A percentile compares a stretch with the other conserved stretches of the same genome.
Conservation (phyloP, 2,329 filamentous ascomycete species). For the Hymenoscyphus fraxineus region DNA sequence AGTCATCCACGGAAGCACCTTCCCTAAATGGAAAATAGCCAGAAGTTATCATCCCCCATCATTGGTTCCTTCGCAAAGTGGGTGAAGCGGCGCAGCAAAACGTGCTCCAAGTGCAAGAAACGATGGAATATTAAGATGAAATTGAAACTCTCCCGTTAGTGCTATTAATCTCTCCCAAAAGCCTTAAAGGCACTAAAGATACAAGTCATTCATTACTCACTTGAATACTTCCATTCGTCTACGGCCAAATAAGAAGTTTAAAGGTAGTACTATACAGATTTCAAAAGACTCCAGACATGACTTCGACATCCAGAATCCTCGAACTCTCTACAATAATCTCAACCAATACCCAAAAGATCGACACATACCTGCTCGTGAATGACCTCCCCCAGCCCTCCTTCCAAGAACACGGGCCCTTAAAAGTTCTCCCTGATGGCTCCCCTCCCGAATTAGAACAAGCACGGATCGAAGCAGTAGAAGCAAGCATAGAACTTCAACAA, state of each 20-base stretch:
- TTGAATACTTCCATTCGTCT: too few species aligned
- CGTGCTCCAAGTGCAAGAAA: not conserved
- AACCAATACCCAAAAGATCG: conserved; percentile 10
- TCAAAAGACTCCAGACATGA: not conserved
- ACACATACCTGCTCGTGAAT: conserved; percentile 8
- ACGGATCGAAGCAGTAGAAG: conserved; percentile 14
- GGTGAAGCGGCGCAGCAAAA: not conserved
- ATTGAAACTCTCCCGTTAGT: not conserved
- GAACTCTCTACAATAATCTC: conserved; percentile 15
- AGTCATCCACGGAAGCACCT: not conserved
- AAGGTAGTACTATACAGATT: not conserved
- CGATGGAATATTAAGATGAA: not conserved
- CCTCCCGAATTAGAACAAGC: conserved; percentile 14
- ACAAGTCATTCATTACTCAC: not conserved
- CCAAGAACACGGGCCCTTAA: conserved; percentile 11
- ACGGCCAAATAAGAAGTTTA: not conserved
- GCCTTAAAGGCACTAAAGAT: not conserved
- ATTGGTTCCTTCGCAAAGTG: not conserved
- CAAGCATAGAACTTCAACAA: conserved; percentile 21
- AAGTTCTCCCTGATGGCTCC: conserved; percentile 1
- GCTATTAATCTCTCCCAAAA: not conserved
- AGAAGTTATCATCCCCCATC: not conserved
- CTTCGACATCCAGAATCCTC: conserved; percentile 12
- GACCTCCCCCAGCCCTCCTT: conserved; percentile 16
- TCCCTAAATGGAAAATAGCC: not conserved